Percentiles rank a stretch among this genome's conserved stretches.
phyloP scores from a whole-genome alignment of 1,284 basidiomycete genomes.

The Stygiomarasmius scandens region DNA sequence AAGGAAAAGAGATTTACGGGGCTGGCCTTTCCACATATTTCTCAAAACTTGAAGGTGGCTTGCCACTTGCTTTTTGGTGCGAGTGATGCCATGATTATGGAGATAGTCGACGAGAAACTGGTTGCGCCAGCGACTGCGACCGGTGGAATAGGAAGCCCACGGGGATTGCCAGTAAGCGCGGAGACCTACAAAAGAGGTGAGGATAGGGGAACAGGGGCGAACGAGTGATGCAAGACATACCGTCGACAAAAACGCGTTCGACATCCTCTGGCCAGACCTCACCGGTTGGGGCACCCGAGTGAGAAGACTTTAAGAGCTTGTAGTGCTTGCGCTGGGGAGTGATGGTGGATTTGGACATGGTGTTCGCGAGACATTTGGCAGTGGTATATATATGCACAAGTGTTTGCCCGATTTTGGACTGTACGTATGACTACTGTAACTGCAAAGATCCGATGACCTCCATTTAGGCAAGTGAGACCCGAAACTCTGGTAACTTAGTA shows the following conservation, averaged over 20 bases:
- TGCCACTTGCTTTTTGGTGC: constrained; percentile 82
- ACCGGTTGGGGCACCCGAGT: constrained; percentile 47
- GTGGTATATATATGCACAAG: constrained; percentile 7
- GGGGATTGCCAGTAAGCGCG: constrained; percentile 77
- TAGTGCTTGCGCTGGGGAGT: constrained; percentile 80
- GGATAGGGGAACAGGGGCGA: constrained; percentile 6
- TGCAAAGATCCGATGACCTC: constrained; percentile 39
- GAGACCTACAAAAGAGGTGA: constrained; percentile 49
- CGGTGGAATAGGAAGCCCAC: constrained; percentile 75
- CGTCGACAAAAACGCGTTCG: constrained; percentile 76
- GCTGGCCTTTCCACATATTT: constrained; percentile 84
- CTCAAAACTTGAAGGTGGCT: constrained; percentile 81
- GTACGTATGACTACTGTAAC: too few species aligned
- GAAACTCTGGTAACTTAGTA: neutral
- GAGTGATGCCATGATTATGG: constrained; percentile 61
- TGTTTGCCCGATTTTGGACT: neutral
- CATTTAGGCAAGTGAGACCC: constrained; percentile 37
- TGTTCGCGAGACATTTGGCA: constrained; percentile 33
- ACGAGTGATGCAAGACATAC: constrained; percentile 37
- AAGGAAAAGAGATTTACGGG: constrained; percentile 45
- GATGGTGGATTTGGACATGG: constrained; percentile 41
- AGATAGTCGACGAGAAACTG: constrained; percentile 81
- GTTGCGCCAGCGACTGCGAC: constrained; percentile 78
- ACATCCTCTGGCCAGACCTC: constrained; percentile 81
- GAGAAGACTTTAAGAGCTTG: constrained; percentile 75